These are phyloP conservation scores for Phytophthora constricta DNA, from an alignment of 352 stramenopile species.

Conservation along the genomic window DNA sequence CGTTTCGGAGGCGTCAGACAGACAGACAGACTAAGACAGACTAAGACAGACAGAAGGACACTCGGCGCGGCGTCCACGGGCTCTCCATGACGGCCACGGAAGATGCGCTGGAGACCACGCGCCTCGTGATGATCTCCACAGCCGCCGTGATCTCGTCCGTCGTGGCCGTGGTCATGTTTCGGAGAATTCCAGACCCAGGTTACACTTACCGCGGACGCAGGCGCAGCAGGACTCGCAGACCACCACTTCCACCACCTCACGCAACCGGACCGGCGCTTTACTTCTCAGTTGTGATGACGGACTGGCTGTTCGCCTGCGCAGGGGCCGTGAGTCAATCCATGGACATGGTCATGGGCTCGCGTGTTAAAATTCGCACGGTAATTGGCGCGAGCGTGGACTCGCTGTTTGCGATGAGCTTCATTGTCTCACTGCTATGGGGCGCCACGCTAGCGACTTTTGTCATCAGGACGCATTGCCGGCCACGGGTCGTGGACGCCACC, in stretches of 20 bases:
- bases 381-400: constrained; percentile 48
- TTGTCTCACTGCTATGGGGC: constrained; percentile 58
- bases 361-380: constrained; percentile 44
- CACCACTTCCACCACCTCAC: constrained; percentile 30
- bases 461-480: constrained; percentile 34
- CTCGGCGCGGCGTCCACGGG: background rate
- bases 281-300: constrained; percentile 60
- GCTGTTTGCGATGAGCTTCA: constrained; percentile 46
- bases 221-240: constrained; percentile 21
- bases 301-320: constrained; percentile 60
- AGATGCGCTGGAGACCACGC: constrained; percentile 39
- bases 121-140: constrained; percentile 50
- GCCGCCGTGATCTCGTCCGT: constrained; percentile 44
- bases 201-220: constrained; percentile 15
- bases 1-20: background rate
- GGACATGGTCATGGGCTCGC: constrained; percentile 55
- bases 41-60: background rate
- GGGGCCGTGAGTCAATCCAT: constrained; percentile 62
- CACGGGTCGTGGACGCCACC: constrained; percentile 4
- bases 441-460: constrained; percentile 58
- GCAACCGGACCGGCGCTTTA: constrained; percentile 57
- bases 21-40: too few relatives aligned
- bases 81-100: constrained; percentile 23
- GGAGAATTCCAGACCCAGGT: constrained; percentile 37
- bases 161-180: constrained; percentile 44